Evolutionary conservation across 768 basidiomycete genomes (phyloP).

Genomic region (Paxillus involutus): DNA sequence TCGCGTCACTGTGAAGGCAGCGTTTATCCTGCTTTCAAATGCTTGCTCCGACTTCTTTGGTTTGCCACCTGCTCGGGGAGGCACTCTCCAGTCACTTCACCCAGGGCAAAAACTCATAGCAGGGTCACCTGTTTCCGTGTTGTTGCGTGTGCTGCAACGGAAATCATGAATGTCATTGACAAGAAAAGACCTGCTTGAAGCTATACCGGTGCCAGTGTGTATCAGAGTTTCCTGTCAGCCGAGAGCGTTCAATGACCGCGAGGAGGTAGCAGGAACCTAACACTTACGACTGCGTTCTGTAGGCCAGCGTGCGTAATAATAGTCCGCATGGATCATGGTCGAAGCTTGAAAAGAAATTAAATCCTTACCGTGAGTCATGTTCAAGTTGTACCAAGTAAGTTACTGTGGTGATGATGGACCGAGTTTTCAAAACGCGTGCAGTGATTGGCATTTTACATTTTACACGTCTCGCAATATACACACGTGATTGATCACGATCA

Average conservation of each 20-base stretch:
- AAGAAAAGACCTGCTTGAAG: background rate
- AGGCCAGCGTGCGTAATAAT: background rate
- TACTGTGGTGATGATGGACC: too few relatives aligned
- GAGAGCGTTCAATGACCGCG: background rate
- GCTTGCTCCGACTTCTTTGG: slow-evolving; percentile 15
- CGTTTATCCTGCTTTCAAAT: slow-evolving; percentile 19
- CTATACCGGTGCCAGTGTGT: slow-evolving; percentile 17
- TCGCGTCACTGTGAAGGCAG: slow-evolving; percentile 15
- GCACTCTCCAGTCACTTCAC: background rate
- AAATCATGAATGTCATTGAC: background rate
- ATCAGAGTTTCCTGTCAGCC: slow-evolving; percentile 10
- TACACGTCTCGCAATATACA: too few relatives aligned
- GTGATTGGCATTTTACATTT: too few relatives aligned
- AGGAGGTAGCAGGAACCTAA: background rate
- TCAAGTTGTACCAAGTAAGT: background rate
- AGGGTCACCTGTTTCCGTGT: slow-evolving; percentile 13
- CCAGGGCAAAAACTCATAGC: background rate
- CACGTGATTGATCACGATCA: background rate
- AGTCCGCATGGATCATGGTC: slow-evolving; percentile 1
- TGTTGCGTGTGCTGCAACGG: background rate
- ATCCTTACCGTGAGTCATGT: slow-evolving; percentile 21
- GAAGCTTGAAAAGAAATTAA: background rate
- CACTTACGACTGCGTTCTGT: slow-evolving; percentile 18
- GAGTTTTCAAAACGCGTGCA: too few relatives aligned
- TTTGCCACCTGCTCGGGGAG: background rate